Evolutionary conservation across 768 basidiomycete genomes (phyloP).

Genomic region (Auriscalpium orientale): DNA sequence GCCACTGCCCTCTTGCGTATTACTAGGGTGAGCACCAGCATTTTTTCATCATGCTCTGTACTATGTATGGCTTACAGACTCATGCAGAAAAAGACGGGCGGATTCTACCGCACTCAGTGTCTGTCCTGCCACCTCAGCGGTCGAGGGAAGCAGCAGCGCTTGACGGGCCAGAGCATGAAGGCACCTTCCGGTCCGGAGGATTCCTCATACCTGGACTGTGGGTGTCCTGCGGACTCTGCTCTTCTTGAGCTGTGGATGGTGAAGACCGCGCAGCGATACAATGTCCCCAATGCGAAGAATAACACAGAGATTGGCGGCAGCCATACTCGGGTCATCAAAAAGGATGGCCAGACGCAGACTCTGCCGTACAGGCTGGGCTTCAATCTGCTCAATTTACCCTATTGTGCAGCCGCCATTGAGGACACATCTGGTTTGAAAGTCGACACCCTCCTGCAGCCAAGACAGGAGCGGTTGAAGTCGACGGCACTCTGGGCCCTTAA

Average conservation of each 20-base stretch:
- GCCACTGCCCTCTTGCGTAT: too few relatives aligned
- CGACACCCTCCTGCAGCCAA: not conserved
- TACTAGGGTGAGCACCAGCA: not conserved
- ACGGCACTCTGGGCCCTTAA: not conserved
- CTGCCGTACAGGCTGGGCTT: not conserved
- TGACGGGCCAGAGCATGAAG: not conserved
- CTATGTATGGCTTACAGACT: not conserved
- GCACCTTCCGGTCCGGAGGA: not conserved
- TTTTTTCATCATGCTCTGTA: not conserved
- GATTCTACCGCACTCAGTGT: not conserved
- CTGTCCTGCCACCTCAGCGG: not conserved
- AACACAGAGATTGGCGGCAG: not conserved
- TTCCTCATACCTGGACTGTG: not conserved
- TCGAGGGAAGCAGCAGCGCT: not conserved
- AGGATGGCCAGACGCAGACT: too few relatives aligned
- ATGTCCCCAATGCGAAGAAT: not conserved
- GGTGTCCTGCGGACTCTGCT: not conserved
- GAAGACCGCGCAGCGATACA: not conserved
- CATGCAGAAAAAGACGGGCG: not conserved
- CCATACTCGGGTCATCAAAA: not conserved
- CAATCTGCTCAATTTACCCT: not conserved
- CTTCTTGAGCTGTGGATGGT: not conserved
- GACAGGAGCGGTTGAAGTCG: not conserved
- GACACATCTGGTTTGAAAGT: not conserved
- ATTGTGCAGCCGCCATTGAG: not conserved